These are phyloP conservation scores for Exophiala aquamarina DNA, from an alignment of 2,329 filamentous ascomycete genomes.

Conservation along the genomic window DNA sequence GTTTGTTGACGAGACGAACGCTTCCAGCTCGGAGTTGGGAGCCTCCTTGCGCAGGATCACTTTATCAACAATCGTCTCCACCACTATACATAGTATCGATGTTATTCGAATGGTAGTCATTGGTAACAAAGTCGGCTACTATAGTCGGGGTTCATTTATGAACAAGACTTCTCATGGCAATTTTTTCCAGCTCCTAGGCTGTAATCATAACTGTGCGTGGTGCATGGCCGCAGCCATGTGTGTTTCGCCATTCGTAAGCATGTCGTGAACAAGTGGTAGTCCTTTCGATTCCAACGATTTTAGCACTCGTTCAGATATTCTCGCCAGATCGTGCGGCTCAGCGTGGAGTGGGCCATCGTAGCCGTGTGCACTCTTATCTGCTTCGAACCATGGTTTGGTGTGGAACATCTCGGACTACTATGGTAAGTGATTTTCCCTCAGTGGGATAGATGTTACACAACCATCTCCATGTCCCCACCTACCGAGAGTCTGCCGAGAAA, in stretches of 20 bases:
- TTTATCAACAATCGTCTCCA: conserved; percentile 53
- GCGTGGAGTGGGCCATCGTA: conserved; percentile 54
- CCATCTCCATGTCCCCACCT: too few species aligned
- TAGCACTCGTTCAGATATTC: conserved; percentile 56
- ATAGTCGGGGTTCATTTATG: conserved; percentile 54
- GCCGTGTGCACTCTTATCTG: conserved; percentile 50
- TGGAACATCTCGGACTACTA: conserved; percentile 62
- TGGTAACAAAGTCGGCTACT: conserved; percentile 54
- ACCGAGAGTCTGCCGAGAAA: too few species aligned
- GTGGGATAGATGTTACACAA: too few species aligned
- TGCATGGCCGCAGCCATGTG: conserved; percentile 57
- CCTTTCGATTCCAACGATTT: conserved; percentile 58
- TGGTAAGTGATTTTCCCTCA: too few species aligned
- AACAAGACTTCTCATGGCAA: too few species aligned
- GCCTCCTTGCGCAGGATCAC: conserved; percentile 44
- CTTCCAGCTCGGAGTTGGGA: conserved; percentile 30
- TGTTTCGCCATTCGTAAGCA: conserved; percentile 58
- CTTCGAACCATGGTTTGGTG: conserved; percentile 57
- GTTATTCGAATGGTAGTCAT: conserved; percentile 43
- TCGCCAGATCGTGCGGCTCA: conserved; percentile 59
- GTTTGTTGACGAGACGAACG: conserved; percentile 44
- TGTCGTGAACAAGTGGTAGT: conserved; percentile 55
- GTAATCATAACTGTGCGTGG: conserved; percentile 52
- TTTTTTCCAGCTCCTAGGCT: too few species aligned
- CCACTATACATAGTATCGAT: conserved; percentile 50